Evolutionary conservation across 345 rosid species (phyloP), one percentile per base, ranked within the genome.

Genomic region (Citrus glauca): DNA sequence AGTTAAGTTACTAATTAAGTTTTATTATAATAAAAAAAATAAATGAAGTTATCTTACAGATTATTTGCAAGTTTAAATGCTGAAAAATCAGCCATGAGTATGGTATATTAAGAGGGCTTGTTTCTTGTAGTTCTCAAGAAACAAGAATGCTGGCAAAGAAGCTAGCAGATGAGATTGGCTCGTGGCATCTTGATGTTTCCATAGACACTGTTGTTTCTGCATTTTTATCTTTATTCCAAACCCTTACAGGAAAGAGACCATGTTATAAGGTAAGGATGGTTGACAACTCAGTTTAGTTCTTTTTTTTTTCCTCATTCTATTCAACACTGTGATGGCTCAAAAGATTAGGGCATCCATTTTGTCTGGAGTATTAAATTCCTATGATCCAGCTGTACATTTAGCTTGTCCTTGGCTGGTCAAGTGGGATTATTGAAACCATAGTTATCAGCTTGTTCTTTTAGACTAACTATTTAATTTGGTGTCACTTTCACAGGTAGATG

Each of bases 161-260:
- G 69, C 88, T 96, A 64, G 92, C 98, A 56, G 90, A 89, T 16
- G 98, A 96, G 87, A 94, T 96, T 19, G 99, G 99, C 61, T 86
- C 99, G 2, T 90, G 95, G 97, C 99, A 91, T 91, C 93, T 96
- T 77, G 95, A 96, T 68, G 90, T 93, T 81, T 77, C 82, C 82
- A 91, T 96, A 81, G 98, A 96, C 76, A 86, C 85, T 20, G 91
- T 96, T 81, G 90, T 92, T 48, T 92, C 99, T 81, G 89, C 98
- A 0, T 82, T 96, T 50, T 74, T 96, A 48, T 81, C 92, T 75
- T 82, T 96, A 82, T 90, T 96, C 81, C 91, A 90, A 84, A 91
- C 92, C 4, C 89, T 94, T 74, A 91, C 97, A 3, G 99, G 99
- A 78, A 94, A 86, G 86, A 83, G 85, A 56, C 98, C 95, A 66